A percentile compares a stretch with the other conserved stretches of the same genome.
phyloP scores from a whole-genome alignment of 129 eudicot genomes.

The Silybum marianum region DNA sequence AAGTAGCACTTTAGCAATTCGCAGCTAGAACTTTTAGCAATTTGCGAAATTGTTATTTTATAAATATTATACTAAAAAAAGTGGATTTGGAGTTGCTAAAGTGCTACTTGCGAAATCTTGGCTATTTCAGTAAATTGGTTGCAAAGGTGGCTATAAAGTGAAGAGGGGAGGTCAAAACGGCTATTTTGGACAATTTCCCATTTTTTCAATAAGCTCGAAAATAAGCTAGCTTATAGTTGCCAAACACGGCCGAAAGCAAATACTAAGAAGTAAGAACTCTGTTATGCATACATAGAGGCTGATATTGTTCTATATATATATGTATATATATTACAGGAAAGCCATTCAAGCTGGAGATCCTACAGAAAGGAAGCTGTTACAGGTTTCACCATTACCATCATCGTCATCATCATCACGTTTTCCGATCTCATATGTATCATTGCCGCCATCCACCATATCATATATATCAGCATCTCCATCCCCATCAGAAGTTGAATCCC shows the following conservation, averaged over 20 bases:
- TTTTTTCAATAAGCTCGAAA: too few relatives aligned
- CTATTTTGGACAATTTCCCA: too few relatives aligned
- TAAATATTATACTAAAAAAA: too few relatives aligned
- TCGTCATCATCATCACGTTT: constrained; percentile 22
- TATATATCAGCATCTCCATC: constrained; percentile 34
- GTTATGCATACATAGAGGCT: not conserved
- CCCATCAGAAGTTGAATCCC: constrained; percentile 29
- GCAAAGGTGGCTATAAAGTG: too few relatives aligned
- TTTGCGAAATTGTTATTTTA: too few relatives aligned
- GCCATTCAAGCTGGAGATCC: constrained; percentile 20
- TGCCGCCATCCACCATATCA: constrained; percentile 37
- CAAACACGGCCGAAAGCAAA: not conserved
- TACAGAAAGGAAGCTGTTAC: constrained; percentile 50
- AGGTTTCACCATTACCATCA: constrained; percentile 23
- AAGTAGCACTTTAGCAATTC: too few relatives aligned
- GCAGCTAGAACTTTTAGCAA: too few relatives aligned
- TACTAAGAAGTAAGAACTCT: not conserved
- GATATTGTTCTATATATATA: not conserved
- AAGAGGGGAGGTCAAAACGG: too few relatives aligned
- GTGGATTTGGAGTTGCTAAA: too few relatives aligned
- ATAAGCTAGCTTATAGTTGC: not conserved
- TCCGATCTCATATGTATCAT: constrained; percentile 38
- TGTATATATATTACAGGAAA: constrained; percentile 37
- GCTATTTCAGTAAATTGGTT: too few relatives aligned
- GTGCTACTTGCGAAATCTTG: too few relatives aligned